Base-by-base conservation (phyloP, 306 rosid species). In the Macrotyloma uniflorum region DNA sequence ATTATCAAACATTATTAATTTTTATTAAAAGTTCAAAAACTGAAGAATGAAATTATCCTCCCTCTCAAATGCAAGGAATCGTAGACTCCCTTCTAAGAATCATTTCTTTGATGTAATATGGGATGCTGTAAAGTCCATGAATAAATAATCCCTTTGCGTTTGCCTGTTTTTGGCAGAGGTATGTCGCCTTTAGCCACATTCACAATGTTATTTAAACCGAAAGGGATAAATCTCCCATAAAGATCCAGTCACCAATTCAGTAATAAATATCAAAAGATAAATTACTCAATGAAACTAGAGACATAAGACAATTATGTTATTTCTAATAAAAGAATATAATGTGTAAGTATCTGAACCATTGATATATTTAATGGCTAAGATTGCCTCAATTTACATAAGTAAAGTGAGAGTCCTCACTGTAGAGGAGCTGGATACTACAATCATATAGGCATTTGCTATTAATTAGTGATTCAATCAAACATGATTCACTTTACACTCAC, bases 151-250 rank as follows among this genome's bases (percentile, higher is more conserved):
- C 0, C 70, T 85, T 11, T 0, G 85, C 89, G 14, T 91, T 91
- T 66, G 90, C 92, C 91, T 1, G 87, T 91, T 16, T 88, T 88
- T 18, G 67, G 86, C 45, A 88, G 91, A 88, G 89, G 13, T 91
- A 89, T 15, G 82, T 86, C 4, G 57, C 78, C n/a, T 85, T 89
- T 4, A 62, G 73, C 15, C 83, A 75, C n/a, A 74, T 80, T 20
- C 66, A 40, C 3, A 86, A 87, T 2, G 89, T 91, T 8, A 26
- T 91, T 18, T 8, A 51, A 23, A 19, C 12, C 26, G 19, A 8
- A 51, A 18, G 20, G 5, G 58, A 51, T 19, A 7, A 50, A 50
- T 50, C 11, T 51, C 58, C 58, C 19, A 51, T 8, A 51, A 51
- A 51, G 24, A 51, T 51, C 26, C 12, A 7, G 24, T 51, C 13